phyloP scores from a whole-genome alignment of 345 rosid genomes.

The Jatropha curcas region DNA sequence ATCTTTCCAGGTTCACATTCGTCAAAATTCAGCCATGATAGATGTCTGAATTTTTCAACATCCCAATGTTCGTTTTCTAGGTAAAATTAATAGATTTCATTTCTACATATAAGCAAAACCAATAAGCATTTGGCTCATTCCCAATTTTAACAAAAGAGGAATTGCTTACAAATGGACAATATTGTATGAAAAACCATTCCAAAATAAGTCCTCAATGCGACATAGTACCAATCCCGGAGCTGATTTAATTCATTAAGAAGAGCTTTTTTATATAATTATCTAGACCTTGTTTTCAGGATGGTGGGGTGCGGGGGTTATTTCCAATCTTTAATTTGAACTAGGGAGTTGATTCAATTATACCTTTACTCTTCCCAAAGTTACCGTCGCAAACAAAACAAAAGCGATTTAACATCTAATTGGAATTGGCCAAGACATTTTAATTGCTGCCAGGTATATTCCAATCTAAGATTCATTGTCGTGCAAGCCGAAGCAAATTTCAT shows the following conservation, averaged over 20 bases:
- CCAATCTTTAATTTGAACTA: background rate
- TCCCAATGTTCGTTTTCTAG: background rate
- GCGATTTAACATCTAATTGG: conserved; percentile 2
- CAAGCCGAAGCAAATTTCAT: background rate
- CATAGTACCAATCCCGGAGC: no score
- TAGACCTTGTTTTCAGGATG: no score
- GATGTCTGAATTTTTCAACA: conserved; percentile 5
- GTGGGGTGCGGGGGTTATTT: no score
- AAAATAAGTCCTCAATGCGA: background rate
- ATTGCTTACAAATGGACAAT: conserved; percentile 10
- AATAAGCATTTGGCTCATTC: background rate
- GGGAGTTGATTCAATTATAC: background rate
- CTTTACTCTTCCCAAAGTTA: background rate
- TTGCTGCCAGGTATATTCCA: background rate
- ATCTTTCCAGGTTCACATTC: background rate
- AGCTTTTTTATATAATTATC: no score
- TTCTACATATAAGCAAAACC: conserved; percentile 9
- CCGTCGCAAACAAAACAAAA: conserved; percentile 1
- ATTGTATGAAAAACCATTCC: background rate
- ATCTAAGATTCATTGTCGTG: background rate
- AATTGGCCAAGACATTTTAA: background rate
- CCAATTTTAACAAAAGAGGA: background rate
- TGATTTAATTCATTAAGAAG: no score
- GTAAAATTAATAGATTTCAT: background rate
- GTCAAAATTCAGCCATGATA: background rate